phyloP scores from a whole-genome alignment of 2,329 filamentous ascomycete genomes.

The Hortaea sp. region DNA sequence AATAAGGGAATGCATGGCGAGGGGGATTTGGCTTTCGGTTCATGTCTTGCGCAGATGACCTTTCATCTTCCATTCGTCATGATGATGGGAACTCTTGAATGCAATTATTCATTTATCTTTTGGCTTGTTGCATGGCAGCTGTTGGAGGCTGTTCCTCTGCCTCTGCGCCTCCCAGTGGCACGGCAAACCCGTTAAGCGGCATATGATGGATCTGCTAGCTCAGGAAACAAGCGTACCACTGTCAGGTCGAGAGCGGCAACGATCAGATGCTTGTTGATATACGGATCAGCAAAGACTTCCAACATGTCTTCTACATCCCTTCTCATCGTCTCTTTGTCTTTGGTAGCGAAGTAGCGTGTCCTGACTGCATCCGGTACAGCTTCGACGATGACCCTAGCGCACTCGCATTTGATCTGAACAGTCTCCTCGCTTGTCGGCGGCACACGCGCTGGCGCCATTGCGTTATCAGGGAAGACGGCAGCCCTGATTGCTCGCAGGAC shows the following conservation, averaged over 20 bases:
- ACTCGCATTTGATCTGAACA: conserved; percentile 53
- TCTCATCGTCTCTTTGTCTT: conserved; percentile 17
- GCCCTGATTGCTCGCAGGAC: conserved; percentile 60
- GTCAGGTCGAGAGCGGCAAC: conserved; percentile 74
- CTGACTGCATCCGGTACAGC: conserved; percentile 39
- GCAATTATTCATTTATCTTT: background rate
- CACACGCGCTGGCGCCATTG: conserved; percentile 54
- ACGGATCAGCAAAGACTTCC: conserved; percentile 66
- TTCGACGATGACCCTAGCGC: conserved; percentile 49
- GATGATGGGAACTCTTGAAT: too few relatives aligned
- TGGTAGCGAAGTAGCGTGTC: conserved; percentile 33
- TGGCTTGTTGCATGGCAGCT: background rate
- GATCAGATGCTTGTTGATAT: conserved; percentile 87
- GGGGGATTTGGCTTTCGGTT: too few relatives aligned
- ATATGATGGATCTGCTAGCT: conserved; percentile 52
- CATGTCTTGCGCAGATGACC: too few relatives aligned
- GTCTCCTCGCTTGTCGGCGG: conserved; percentile 51
- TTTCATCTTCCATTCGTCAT: too few relatives aligned
- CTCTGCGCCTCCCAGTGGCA: background rate
- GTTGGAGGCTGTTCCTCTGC: background rate
- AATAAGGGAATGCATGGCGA: too few relatives aligned
- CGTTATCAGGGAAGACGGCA: conserved; percentile 78
- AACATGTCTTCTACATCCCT: conserved; percentile 45
- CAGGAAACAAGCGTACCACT: conserved; percentile 73
- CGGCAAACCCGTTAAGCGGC: background rate